Evolutionary conservation across 805 yeast genomes (phyloP).

Genomic region (Schizosaccharomyces lindneri): DNA sequence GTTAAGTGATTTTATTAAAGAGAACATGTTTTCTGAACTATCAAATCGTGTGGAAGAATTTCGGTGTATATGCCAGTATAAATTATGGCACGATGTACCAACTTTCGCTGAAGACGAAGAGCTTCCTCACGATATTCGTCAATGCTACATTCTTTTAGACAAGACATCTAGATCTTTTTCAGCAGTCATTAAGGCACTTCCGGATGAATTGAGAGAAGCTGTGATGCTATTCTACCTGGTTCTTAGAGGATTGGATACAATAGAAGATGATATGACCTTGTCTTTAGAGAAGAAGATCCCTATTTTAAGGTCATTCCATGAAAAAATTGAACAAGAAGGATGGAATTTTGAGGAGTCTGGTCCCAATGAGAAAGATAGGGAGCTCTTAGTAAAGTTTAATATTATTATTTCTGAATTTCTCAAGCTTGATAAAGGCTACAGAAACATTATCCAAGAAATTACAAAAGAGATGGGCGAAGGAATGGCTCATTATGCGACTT

Average conservation of each 20-base stretch:
- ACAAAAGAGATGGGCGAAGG: conserved; percentile 84
- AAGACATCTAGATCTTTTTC: conserved; percentile 74
- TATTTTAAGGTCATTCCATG: conserved; percentile 39
- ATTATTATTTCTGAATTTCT: conserved; percentile 45
- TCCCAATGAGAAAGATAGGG: conserved; percentile 55
- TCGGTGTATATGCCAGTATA: conserved; percentile 10
- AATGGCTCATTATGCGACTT: conserved; percentile 61
- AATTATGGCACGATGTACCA: conserved; percentile 26
- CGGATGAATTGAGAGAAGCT: conserved; percentile 67
- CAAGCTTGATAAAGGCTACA: conserved; percentile 46
- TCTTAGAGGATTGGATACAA: conserved; percentile 76
- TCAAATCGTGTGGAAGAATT: not conserved
- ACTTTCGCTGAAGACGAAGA: conserved; percentile 23
- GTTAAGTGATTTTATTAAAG: no score
- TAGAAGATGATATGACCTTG: conserved; percentile 87
- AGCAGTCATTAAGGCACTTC: conserved; percentile 75
- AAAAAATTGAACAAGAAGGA: conserved; percentile 33
- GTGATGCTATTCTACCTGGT: conserved; percentile 66
- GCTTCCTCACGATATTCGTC: conserved; percentile 23
- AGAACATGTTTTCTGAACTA: not conserved
- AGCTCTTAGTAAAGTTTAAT: conserved; percentile 60
- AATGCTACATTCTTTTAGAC: conserved; percentile 44
- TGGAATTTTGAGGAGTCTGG: conserved; percentile 37
- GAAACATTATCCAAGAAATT: conserved; percentile 52
- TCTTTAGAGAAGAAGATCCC: conserved; percentile 50